Evolutionary conservation across 2,329 filamentous ascomycete genomes (phyloP), one percentile per base, ranked within the genome.

Genomic region (Diaporthe sp.): DNA sequence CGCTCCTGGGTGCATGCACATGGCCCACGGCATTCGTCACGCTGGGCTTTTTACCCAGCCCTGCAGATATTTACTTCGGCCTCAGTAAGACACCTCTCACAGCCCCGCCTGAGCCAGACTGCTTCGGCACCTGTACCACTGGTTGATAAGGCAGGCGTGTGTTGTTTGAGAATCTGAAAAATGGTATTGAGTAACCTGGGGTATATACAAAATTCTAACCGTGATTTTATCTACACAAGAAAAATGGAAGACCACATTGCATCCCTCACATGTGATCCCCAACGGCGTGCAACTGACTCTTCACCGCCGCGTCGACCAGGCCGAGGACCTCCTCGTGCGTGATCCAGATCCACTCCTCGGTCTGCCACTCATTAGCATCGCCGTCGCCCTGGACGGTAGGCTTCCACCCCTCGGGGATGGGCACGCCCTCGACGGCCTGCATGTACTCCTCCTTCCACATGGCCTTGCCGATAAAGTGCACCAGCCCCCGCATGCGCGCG

Each of bases 271-370:
- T 69, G 31, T 39, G 37, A 22, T 69, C 65, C 34, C 65, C 65
- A 1, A 31, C 1, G 4, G 46, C 34, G 1, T 69, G 34, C 46
- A 69, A n/a, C 49, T 78, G 73, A 7, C 73, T 78, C 22, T 61
- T 62, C 3, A 78, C 74, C 17, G 70, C 77, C 10, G 73, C 77
- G 17, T 78, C 77, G 13, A 79, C 62, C 17, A 78, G 53, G 19
- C 68, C 73, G 4, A 78, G 53, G 31, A 79, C 78, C 4, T 77
- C 76, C 4, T 79, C 77, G 39, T 78, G 70, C 44, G 76, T 72
- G 17, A 79, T 72, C 73, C 79, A 77, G 6, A 78, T 74, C 70
- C 76, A 78, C 69, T 77, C 75, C 19, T 74, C 74, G 5, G 37
- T 55, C 74, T 79, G 79, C 79, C 79, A 79, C 25, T 42, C 28